Evolutionary conservation across 371 early-diverging fungal species (phyloP).

Genomic region (Thermomucor indicae-seudaticae): DNA sequence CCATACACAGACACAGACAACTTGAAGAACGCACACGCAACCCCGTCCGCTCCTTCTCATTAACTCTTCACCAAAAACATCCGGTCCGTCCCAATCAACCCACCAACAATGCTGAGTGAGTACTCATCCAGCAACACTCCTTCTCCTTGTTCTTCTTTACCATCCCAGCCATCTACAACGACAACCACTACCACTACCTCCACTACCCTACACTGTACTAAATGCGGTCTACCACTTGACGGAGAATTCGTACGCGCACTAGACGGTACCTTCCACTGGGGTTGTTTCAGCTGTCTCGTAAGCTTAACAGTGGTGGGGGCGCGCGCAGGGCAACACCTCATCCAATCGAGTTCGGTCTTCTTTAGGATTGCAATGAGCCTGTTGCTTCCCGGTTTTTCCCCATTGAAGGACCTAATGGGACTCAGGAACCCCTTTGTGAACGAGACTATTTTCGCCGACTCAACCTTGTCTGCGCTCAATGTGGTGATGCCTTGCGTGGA

Average conservation of each 20-base stretch:
- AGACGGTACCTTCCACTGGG: conserved; percentile 83
- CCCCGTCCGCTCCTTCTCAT: too few species aligned
- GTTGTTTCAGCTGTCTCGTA: conserved; percentile 93
- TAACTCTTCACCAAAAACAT: too few species aligned
- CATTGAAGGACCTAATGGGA: conserved; percentile 45
- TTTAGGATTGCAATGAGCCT: conserved; percentile 79
- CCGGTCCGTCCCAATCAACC: too few species aligned
- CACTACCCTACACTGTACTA: conserved; percentile 4
- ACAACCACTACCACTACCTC: neutral
- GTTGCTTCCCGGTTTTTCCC: conserved; percentile 92
- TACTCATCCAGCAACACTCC: conserved; percentile 1
- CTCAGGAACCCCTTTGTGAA: conserved; percentile 72
- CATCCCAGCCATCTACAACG: too few species aligned
- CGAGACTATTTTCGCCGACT: conserved; percentile 84
- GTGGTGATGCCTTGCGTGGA: conserved; percentile 85
- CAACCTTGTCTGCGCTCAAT: conserved; percentile 84
- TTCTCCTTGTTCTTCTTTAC: neutral
- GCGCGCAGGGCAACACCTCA: neutral
- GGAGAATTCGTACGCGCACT: conserved; percentile 91
- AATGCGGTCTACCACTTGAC: conserved; percentile 33
- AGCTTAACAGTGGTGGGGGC: neutral
- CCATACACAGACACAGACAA: too few species aligned
- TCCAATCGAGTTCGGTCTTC: neutral
- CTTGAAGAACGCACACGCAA: too few species aligned
- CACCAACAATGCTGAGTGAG: too few species aligned